Conservation (phyloP, 352 stramenopile genomes). For the Pythium volutum region DNA sequence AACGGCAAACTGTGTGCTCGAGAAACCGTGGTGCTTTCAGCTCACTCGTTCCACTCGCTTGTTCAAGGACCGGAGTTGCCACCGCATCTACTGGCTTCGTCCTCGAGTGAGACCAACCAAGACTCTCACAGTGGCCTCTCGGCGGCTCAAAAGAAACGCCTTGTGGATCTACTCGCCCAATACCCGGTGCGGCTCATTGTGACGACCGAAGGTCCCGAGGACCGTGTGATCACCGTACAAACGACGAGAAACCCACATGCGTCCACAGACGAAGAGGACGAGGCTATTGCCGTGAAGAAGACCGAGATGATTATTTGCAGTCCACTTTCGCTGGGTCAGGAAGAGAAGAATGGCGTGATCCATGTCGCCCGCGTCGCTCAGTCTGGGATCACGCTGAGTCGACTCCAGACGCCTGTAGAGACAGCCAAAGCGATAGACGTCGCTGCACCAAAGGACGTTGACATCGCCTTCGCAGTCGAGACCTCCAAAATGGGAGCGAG, state of each 20-base stretch:
- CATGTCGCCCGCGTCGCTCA: slow-evolving; percentile 48
- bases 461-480: background rate
- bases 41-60: slow-evolving; percentile 26
- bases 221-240: slow-evolving; percentile 39
- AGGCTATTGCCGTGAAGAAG: slow-evolving; percentile 39
- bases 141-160: slow-evolving; percentile 10
- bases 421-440: background rate
- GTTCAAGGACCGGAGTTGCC: slow-evolving; percentile 25
- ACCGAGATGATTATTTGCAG: slow-evolving; percentile 56
- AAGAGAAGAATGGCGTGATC: slow-evolving; percentile 21
- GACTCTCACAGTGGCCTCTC: slow-evolving; percentile 12
- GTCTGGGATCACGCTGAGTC: slow-evolving; percentile 33
- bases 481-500: background rate
- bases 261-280: slow-evolving; percentile 30
- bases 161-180: slow-evolving; percentile 14
- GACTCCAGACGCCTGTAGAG: slow-evolving; percentile 15
- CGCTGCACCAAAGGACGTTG: slow-evolving; percentile 11
- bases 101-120: background rate
- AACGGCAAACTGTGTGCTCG: slow-evolving; percentile 78
- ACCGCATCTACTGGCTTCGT: slow-evolving; percentile 9
- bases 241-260: slow-evolving; percentile 20
- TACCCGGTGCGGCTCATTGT: slow-evolving; percentile 21
- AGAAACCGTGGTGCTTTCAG: slow-evolving; percentile 54
- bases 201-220: slow-evolving; percentile 15
- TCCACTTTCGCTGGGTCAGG: slow-evolving; percentile 16